These are phyloP conservation scores for Cryptococcus sp. DNA, from an alignment of 1,284 basidiomycete genomes.

Conservation along the genomic window DNA sequence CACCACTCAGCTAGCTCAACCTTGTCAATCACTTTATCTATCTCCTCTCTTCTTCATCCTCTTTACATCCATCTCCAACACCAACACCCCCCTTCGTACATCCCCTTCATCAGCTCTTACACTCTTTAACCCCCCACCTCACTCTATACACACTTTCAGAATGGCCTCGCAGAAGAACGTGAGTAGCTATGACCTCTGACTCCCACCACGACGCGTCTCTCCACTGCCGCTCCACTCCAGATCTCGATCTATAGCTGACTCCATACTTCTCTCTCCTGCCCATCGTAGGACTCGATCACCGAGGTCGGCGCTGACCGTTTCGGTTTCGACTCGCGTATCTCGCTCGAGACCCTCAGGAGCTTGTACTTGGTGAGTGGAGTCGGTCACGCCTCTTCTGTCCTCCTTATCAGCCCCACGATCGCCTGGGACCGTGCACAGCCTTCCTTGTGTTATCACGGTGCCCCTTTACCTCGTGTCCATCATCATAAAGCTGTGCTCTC, in stretches of 20 bases:
- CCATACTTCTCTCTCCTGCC: no score
- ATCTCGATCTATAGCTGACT: neutral
- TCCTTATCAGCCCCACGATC: no score
- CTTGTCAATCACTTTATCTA: neutral
- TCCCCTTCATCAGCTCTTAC: neutral
- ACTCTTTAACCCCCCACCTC: conserved; percentile 1
- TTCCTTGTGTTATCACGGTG: no score
- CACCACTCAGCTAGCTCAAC: no score
- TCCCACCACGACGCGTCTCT: neutral
- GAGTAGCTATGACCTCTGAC: neutral
- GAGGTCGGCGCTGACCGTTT: conserved; percentile 78
- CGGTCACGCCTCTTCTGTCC: neutral
- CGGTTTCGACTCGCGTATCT: conserved; percentile 81
- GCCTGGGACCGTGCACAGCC: no score
- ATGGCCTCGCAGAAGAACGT: conserved; percentile 13
- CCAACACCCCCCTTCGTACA: neutral
- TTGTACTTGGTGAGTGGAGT: conserved; percentile 75
- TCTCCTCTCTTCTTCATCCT: conserved; percentile 5
- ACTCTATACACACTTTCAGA: conserved; percentile 5
- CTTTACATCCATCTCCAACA: neutral
- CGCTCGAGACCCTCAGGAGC: conserved; percentile 73
- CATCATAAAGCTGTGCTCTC: no score
- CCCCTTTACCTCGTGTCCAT: no score
- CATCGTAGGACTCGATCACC: conserved; percentile 23
- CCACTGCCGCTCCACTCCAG: neutral